phyloP scores from a whole-genome alignment of 169 alveolate species.

The Fabrea salina region DNA sequence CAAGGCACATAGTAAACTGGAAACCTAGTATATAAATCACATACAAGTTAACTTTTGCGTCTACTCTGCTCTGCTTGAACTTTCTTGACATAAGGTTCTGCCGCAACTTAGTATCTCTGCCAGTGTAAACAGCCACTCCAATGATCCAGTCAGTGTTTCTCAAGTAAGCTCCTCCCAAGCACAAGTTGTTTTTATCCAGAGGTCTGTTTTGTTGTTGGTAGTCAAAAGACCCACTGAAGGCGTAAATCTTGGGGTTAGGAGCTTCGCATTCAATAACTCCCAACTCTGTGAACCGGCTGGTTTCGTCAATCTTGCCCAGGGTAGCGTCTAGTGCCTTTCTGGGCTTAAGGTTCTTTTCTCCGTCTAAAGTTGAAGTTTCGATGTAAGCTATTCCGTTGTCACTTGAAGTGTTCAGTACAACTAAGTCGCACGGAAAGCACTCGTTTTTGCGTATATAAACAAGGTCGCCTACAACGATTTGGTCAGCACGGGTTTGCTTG shows the following conservation, averaged over 20 bases:
- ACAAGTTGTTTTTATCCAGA: conserved; percentile 43
- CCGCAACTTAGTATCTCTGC: conserved; percentile 75
- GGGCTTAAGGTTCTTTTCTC: conserved; percentile 81
- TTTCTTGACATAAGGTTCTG: conserved; percentile 60
- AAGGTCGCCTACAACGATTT: conserved; percentile 75
- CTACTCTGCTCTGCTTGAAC: conserved; percentile 53
- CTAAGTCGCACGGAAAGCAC: conserved; percentile 76
- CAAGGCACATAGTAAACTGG: conserved; percentile 29
- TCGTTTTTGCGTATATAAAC: conserved; percentile 62
- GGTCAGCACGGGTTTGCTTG: conserved; percentile 38
- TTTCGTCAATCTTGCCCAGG: neutral
- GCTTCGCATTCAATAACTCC: neutral
- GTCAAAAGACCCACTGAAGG: conserved; percentile 42
- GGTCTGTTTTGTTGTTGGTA: conserved; percentile 1
- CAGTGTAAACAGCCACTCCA: conserved; percentile 74
- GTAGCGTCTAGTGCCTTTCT: conserved; percentile 8
- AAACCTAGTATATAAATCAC: conserved; percentile 35
- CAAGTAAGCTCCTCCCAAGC: conserved; percentile 66
- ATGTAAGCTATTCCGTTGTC: conserved; percentile 70
- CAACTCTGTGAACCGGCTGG: neutral
- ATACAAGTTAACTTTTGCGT: conserved; percentile 52
- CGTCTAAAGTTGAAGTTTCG: conserved; percentile 82
- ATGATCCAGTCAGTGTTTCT: conserved; percentile 63
- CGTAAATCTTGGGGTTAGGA: conserved; percentile 41
- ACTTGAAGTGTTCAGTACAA: conserved; percentile 57